Evolutionary conservation across 1,284 basidiomycete genomes (phyloP).

Genomic region (Ustilago nuda): DNA sequence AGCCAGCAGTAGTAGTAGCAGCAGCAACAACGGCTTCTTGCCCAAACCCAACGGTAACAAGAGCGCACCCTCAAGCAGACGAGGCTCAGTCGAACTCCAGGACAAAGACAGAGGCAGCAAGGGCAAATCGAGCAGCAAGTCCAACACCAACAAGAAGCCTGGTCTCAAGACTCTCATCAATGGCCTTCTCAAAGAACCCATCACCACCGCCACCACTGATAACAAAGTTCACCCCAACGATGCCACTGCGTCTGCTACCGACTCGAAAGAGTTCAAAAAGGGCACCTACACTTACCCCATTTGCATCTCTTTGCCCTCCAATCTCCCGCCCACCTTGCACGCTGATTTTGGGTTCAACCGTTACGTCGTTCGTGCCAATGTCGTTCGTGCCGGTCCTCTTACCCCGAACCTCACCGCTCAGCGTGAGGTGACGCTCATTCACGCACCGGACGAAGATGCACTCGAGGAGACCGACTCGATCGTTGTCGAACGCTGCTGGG

Average conservation of each 20-base stretch:
- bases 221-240: conserved; percentile 21
- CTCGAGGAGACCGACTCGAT: conserved; percentile 82
- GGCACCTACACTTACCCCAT: conserved; percentile 95
- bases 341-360: conserved; percentile 82
- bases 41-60: conserved; percentile 12
- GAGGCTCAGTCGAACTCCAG: conserved; percentile 34
- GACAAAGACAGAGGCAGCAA: conserved; percentile 29
- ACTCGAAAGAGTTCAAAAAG: conserved; percentile 91
- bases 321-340: conserved; percentile 82
- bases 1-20: neutral
- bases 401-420: conserved; percentile 79
- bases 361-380: conserved; percentile 85
- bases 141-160: conserved; percentile 28
- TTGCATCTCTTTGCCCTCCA: conserved; percentile 84
- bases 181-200: conserved; percentile 46
- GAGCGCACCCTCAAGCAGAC: conserved; percentile 31
- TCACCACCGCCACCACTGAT: conserved; percentile 1
- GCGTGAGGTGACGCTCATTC: conserved; percentile 82
- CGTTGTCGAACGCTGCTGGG: conserved; percentile 91
- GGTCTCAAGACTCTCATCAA: conserved; percentile 50
- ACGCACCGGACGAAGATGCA: conserved; percentile 74
- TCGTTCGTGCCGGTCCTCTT: conserved; percentile 85
- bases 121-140: conserved; percentile 22
- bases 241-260: conserved; percentile 62
- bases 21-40: neutral